Evolutionary conservation across 2,329 filamentous ascomycete species (phyloP).

Genomic region (Diaporthe sp.): DNA sequence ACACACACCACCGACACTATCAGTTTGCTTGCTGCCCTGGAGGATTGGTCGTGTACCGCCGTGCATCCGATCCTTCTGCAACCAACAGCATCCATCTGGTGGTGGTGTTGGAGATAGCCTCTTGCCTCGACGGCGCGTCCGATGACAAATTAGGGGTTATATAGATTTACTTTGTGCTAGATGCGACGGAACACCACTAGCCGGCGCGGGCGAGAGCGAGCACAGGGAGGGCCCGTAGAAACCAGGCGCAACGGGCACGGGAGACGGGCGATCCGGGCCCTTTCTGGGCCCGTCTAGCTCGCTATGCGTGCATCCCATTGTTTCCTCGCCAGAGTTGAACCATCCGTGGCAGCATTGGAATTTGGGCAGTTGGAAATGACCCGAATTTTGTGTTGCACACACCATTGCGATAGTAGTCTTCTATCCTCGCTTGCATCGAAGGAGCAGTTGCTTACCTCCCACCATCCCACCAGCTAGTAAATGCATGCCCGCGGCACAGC

Average conservation of each 20-base stretch:
- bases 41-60: conserved; percentile 5
- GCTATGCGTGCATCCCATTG: background rate
- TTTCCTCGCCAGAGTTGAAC: background rate
- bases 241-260: conserved; percentile 15
- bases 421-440: background rate
- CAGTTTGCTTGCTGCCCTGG: background rate
- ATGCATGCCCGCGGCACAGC: conserved; percentile 19
- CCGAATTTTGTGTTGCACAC: background rate
- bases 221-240: conserved; percentile 1
- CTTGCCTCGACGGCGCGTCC: background rate
- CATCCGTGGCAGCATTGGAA: no score
- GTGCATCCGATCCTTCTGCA: conserved; percentile 16
- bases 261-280: conserved; percentile 11
- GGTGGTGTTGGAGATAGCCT: background rate
- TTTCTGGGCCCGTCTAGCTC: background rate
- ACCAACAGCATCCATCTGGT: background rate
- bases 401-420: background rate
- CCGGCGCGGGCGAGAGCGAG: conserved; percentile 13
- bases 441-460: conserved; percentile 2
- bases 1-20: background rate
- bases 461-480: background rate
- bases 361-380: no score
- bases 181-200: conserved; percentile 10
- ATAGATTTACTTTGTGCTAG: conserved; percentile 15
- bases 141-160: background rate